Base-by-base conservation (phyloP, 2,329 filamentous ascomycete species). In the Nigrospora oryzae region DNA sequence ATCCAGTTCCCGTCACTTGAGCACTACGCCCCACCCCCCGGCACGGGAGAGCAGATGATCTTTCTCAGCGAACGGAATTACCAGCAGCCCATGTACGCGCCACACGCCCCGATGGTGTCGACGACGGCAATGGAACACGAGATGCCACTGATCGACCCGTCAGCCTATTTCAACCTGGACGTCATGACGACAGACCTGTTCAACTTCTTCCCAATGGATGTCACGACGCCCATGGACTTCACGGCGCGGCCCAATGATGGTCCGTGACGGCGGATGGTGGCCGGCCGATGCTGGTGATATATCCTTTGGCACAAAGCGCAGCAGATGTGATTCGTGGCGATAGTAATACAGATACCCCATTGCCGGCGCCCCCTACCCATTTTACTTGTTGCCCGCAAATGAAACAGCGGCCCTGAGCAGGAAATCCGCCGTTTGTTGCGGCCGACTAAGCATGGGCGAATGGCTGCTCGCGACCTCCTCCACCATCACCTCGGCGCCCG, bases 361-460 rank as follows among this genome's bases (percentile, higher is more conserved):
- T 28, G 23, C 7, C 23, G 23, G 23, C 23, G 23, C 23, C 7
- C 23, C 23, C 23, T 28, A 10, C 23, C 23, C 8, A 10, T 28
- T 28, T 10, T 28, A 28, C 23, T 28, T 10, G 23, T 28, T 28
- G 23, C 23, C 23, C 23, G 23, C 23, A 10, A 28, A 28, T 28
- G 23, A 28, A 28, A 10, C 23, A 10, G 23, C 11, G 1, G 38
- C 42, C 3, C 23, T 17, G 6, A 58, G 2, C 13, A 75, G 51
- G 38, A 72, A 55, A 3, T 49, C 50, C 1, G 56, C 65, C 1
- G 66, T 67, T 45, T 66, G 64, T 3, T 61, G 54, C 0, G 70
- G 68, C 49, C 54, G 57, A 53, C 72, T 75, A 52, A 77, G 46
- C 55, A 76, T 70, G 0, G 71, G 69, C 11, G 68, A 73, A 56